Conservation (phyloP, 2,329 filamentous ascomycete species). For the Pseudocercospora musae region DNA sequence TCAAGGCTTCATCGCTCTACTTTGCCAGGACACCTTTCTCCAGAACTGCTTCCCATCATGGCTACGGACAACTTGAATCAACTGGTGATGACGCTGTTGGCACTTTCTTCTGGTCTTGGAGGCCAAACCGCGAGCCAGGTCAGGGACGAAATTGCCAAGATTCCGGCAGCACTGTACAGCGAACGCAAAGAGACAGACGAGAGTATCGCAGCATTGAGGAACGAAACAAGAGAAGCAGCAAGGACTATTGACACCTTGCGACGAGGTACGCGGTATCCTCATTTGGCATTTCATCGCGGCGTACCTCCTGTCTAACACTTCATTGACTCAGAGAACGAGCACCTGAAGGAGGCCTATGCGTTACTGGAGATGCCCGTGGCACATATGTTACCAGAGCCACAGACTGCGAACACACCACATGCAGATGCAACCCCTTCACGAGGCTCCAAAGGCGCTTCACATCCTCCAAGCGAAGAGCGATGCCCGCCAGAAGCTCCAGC, state of each 20-base stretch:
- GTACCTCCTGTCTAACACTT: background rate
- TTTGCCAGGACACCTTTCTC: background rate
- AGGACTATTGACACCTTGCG: background rate
- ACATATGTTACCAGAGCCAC: background rate
- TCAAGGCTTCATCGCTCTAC: background rate
- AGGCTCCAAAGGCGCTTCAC: background rate
- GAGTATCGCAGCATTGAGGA: background rate
- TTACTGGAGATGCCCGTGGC: background rate
- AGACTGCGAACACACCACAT: background rate
- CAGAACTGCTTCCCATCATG: background rate
- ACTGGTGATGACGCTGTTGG: background rate
- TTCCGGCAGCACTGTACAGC: background rate
- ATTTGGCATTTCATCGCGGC: background rate
- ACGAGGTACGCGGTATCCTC: background rate
- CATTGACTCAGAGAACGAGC: background rate
- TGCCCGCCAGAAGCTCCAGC: background rate
- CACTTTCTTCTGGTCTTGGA: background rate
- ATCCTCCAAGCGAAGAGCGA: background rate
- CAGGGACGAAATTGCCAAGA: background rate
- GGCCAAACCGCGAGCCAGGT: background rate
- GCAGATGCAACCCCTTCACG: background rate
- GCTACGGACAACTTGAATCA: background rate
- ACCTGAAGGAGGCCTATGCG: background rate
- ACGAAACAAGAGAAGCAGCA: background rate
- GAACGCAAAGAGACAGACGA: background rate